Conservation (phyloP, 2,329 filamentous ascomycete genomes). For the Calcarisporium arbuscula region DNA sequence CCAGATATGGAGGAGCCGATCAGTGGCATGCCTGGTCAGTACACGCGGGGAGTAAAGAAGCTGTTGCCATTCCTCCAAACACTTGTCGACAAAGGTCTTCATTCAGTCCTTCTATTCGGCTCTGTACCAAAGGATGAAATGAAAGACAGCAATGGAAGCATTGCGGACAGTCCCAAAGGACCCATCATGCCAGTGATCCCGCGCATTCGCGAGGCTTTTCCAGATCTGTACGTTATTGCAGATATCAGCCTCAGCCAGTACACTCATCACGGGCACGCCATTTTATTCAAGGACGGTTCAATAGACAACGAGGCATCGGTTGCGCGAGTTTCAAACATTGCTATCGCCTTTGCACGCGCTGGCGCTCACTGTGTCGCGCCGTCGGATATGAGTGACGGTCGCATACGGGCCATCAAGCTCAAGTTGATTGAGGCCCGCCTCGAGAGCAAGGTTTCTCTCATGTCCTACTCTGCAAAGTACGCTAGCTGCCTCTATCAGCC, state of each 20-base stretch:
- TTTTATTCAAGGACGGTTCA: conserved; percentile 1
- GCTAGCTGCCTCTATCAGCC: conserved; percentile 2
- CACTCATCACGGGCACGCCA: conserved; percentile 1
- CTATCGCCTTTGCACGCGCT: too few relatives aligned
- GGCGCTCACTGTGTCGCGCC: too few relatives aligned
- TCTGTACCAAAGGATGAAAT: too few relatives aligned
- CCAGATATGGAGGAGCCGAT: conserved; percentile 1
- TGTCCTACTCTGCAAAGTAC: conserved; percentile 3
- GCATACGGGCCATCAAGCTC: conserved; percentile 2
- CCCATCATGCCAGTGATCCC: conserved; percentile 2
- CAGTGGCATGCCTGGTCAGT: too few relatives aligned
- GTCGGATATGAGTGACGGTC: too few relatives aligned
- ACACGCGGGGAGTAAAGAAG: too few relatives aligned
- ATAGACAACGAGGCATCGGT: too few relatives aligned
- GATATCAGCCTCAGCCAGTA: conserved; percentile 2
- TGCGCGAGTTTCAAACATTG: too few relatives aligned
- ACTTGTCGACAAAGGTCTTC: too few relatives aligned
- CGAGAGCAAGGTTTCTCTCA: conserved; percentile 1
- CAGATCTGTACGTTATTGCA: conserved; percentile 1
- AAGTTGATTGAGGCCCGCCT: not conserved
- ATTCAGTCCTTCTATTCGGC: too few relatives aligned
- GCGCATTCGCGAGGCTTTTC: conserved; percentile 1
- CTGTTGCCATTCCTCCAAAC: too few relatives aligned
- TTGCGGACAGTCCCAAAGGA: not conserved
- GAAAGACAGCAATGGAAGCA: too few relatives aligned